Base-by-base conservation (phyloP, 78 protist genomes). In the Dictyostelium intermedium region DNA sequence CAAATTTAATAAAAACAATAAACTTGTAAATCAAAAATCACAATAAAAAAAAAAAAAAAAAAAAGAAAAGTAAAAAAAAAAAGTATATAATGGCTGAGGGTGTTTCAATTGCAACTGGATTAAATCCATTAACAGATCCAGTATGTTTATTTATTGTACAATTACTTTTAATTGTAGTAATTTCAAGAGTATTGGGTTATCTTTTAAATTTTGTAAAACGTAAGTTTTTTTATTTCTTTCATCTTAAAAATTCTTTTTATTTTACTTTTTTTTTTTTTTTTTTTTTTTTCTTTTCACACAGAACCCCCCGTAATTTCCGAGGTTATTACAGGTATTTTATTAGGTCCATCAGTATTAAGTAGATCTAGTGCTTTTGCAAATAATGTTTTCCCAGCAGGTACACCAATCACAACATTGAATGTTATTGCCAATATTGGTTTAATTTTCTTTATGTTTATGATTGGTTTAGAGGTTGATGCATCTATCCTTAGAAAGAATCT, bases 381-480 rank as follows among this genome's bases (percentile, higher is more conserved):
- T 3, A 85, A 61, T 85, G 96, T 85, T 20, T 92, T 82, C 39
- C 53, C 74, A 27, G 0, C 85, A 0, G 23, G 61, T 32, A 2
- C 70, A 7, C 2, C 41, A 25, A 13, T 86, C 9, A 41, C 85
- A 5, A 35, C 81, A 66, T 47, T 91, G 27, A 50, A 50, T 66
- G 92, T 91, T 5, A 50, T 95, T 77, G 97, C 97, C 30, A 86
- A 95, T 30, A 27, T 95, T 80, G 97, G 97, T 56, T 85, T 95
- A 47, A 81, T 95, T 35, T 56, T 95, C 41, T 95, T 95, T 72
- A 93, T 95, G 93, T 95, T 95, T 66, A 92, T 95, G 93, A 79
- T 95, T 61, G 97, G 97, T 37, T 41, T 95, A 18, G 97, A 95
- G 47, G 92, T 95, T 30, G 96, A 95, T 61, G 39, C 85, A 14